Evolutionary conservation across 768 basidiomycete genomes (phyloP).

Genomic region (Heimioporus sp.): DNA sequence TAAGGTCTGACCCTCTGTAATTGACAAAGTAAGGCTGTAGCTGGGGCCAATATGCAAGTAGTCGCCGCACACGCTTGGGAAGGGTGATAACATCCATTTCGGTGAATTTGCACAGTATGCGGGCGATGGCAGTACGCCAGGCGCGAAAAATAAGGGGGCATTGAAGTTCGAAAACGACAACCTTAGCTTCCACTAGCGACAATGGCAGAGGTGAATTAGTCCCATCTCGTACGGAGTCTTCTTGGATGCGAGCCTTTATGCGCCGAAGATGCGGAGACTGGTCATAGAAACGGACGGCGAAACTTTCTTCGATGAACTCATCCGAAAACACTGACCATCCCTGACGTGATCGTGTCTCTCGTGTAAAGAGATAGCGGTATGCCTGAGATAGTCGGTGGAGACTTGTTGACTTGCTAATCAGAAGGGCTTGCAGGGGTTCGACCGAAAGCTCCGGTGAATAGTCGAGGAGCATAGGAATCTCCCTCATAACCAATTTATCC

Average conservation of each 20-base stretch:
- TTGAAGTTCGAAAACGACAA: conserved; percentile 37
- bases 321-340: conserved; percentile 33
- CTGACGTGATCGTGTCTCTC: conserved; percentile 17
- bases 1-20: too few species aligned
- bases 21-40: conserved; percentile 5
- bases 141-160: conserved; percentile 34
- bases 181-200: neutral
- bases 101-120: conserved; percentile 20
- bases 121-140: conserved; percentile 39
- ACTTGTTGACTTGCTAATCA: conserved; percentile 24
- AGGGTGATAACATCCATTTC: conserved; percentile 7
- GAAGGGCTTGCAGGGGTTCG: conserved; percentile 14
- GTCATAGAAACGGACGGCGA: conserved; percentile 35
- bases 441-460: conserved; percentile 29
- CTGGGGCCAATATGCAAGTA: conserved; percentile 8
- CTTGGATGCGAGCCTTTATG: conserved; percentile 27
- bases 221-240: conserved; percentile 16
- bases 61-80: conserved; percentile 13
- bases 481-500: conserved; percentile 15
- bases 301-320: conserved; percentile 10
- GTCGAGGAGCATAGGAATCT: conserved; percentile 22
- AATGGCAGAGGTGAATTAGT: conserved; percentile 44
- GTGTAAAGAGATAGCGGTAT: conserved; percentile 27
- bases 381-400: conserved; percentile 29
- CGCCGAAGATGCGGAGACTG: conserved; percentile 13